Conservation (phyloP, 2,329 filamentous ascomycete genomes). For the Didymella pinodella region DNA sequence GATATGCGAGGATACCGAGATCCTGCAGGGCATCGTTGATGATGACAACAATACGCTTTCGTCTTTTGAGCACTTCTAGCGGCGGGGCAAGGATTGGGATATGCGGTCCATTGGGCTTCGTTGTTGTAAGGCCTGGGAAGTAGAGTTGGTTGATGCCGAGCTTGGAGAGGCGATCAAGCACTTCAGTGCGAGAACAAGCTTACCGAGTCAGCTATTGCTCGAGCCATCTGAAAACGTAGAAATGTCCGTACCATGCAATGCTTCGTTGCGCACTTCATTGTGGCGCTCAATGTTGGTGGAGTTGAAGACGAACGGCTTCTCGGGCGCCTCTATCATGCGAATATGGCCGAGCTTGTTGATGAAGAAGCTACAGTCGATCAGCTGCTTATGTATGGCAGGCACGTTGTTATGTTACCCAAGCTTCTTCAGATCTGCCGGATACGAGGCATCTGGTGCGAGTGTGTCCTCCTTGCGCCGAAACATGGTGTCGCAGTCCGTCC, state of each 20-base stretch:
- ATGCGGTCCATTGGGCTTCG: slow-evolving; percentile 59
- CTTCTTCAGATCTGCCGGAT: slow-evolving; percentile 69
- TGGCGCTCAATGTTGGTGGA: slow-evolving; percentile 75
- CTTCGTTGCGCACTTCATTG: slow-evolving; percentile 74
- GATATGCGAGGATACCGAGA: slow-evolving; percentile 76
- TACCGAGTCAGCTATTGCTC: slow-evolving; percentile 18
- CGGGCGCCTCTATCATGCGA: slow-evolving; percentile 71
- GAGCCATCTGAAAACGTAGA: neutral
- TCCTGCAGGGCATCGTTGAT: slow-evolving; percentile 82
- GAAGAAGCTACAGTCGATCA: slow-evolving; percentile 69
- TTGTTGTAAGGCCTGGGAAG: slow-evolving; percentile 65
- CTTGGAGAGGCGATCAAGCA: slow-evolving; percentile 67
- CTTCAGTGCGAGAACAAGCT: slow-evolving; percentile 70
- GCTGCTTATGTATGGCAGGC: neutral
- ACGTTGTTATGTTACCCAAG: slow-evolving; percentile 69
- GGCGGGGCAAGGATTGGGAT: slow-evolving; percentile 72
- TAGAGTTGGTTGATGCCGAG: slow-evolving; percentile 67
- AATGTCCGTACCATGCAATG: slow-evolving; percentile 70
- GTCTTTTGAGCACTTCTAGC: slow-evolving; percentile 59
- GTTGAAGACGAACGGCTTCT: slow-evolving; percentile 77
- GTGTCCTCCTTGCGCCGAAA: slow-evolving; percentile 74
- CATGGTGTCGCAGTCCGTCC: slow-evolving; percentile 61
- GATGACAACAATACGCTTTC: slow-evolving; percentile 73
- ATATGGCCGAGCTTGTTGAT: slow-evolving; percentile 79
- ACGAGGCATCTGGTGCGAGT: slow-evolving; percentile 72